Conservation (phyloP, 345 rosid genomes). For the Populus pruinosa region DNA sequence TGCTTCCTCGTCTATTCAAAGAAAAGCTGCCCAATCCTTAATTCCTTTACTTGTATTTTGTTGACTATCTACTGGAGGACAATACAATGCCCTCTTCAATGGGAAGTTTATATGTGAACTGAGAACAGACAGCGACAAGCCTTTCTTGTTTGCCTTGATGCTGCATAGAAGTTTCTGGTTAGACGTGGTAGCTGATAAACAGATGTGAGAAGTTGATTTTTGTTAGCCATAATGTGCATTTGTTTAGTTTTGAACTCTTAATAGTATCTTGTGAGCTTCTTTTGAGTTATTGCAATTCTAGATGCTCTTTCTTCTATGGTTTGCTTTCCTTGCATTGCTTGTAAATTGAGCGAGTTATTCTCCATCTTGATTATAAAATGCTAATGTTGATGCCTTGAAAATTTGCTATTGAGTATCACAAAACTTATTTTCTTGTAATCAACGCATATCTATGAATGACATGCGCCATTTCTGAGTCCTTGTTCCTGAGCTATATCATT, state of each 20-base stretch:
- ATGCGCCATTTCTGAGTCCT: not conserved
- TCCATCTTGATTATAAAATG: not conserved
- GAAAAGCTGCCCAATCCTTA: constrained; percentile 40
- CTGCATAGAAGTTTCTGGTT: constrained; percentile 9
- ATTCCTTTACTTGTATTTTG: constrained; percentile 1
- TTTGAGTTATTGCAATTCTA: constrained; percentile 11
- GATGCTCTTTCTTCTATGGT: constrained; percentile 4
- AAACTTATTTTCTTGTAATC: too few species aligned
- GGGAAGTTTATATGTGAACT: constrained; percentile 4
- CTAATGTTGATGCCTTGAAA: too few species aligned
- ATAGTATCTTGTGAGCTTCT: constrained; percentile 5
- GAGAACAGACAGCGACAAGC: not conserved
- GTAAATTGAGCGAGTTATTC: not conserved
- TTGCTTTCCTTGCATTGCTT: constrained; percentile 9
- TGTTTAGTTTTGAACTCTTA: constrained; percentile 5
- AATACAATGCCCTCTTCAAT: not conserved
- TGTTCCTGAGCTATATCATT: not conserved
- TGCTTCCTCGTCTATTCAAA: constrained; percentile 82
- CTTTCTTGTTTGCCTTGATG: constrained; percentile 10
- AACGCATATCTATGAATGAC: too few species aligned
- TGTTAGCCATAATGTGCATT: constrained; percentile 2
- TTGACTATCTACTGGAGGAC: constrained; percentile 1
- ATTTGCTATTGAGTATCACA: not conserved
- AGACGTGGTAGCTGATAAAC: constrained; percentile 3
- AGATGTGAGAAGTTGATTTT: constrained; percentile 8